Percentiles rank a stretch among this genome's conserved stretches.
phyloP scores from a whole-genome alignment of 1,284 basidiomycete species.

The Sparassis latifolia region DNA sequence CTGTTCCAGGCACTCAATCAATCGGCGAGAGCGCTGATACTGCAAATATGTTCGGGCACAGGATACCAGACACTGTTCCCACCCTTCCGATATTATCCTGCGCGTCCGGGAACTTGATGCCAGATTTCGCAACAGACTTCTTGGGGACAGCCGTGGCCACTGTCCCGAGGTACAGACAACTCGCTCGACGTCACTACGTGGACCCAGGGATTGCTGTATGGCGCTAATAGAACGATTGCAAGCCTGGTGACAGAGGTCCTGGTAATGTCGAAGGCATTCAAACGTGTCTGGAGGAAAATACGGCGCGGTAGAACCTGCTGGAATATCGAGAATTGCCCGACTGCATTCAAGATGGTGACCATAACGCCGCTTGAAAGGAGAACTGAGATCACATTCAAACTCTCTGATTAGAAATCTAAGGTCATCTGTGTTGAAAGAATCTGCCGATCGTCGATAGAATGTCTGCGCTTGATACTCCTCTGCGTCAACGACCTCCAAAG shows the following conservation, averaged over 20 bases:
- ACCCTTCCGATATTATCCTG: no score
- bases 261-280: neutral
- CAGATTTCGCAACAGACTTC: neutral
- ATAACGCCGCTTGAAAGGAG: neutral
- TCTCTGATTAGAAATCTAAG: no score
- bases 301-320: neutral
- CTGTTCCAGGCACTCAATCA: slow-evolving; percentile 14
- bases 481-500: no score
- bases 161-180: neutral
- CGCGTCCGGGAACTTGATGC: no score
- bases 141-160: neutral
- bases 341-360: neutral
- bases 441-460: no score
- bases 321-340: neutral
- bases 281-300: neutral
- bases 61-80: no score
- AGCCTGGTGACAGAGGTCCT: neutral
- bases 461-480: no score
- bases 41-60: slow-evolving; percentile 23
- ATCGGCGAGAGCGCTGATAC: slow-evolving; percentile 29
- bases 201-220: neutral
- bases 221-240: accelerated
- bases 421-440: no score
- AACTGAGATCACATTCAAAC: no score
- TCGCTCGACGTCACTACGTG: neutral